Conservation (phyloP, 352 stramenopile species). For the Pythium dissimile region DNA sequence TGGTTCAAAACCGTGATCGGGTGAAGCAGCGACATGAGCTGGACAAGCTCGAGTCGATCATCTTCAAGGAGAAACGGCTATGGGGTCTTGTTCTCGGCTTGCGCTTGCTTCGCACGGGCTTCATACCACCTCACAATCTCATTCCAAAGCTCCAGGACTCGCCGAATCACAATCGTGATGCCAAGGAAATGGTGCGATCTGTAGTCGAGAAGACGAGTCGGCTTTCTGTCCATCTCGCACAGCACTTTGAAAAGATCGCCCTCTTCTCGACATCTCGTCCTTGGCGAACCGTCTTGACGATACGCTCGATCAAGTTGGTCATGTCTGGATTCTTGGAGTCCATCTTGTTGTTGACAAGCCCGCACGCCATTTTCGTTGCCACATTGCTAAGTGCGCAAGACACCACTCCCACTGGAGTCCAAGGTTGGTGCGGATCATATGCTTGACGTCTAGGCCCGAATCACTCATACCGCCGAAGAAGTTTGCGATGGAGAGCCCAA, state of each 20-base stretch:
- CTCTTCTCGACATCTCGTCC: background rate
- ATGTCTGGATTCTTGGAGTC: constrained; percentile 10
- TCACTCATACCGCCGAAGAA: background rate
- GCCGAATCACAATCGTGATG: background rate
- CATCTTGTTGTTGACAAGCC: background rate
- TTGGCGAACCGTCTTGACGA: background rate
- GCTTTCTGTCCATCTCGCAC: background rate
- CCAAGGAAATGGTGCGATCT: constrained; percentile 10
- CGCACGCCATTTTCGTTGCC: background rate
- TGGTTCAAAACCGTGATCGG: constrained; percentile 7
- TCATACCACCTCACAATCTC: background rate
- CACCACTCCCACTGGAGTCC: constrained; percentile 5
- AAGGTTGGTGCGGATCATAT: background rate
- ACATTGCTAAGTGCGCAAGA: background rate
- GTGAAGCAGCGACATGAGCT: constrained; percentile 1
- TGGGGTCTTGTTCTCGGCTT: background rate
- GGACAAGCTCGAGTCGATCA: background rate
- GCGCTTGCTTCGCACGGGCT: background rate
- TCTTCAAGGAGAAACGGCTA: background rate
- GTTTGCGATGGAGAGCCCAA: background rate
- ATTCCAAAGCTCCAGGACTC: constrained; percentile 1
- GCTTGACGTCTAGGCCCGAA: background rate
- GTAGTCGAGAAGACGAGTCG: background rate
- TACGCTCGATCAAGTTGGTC: background rate
- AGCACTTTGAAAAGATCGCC: constrained; percentile 2